Evolutionary conservation across 1,284 basidiomycete species (phyloP), one percentile per base, ranked within the genome.

Genomic region (Trichosporon sp.): DNA sequence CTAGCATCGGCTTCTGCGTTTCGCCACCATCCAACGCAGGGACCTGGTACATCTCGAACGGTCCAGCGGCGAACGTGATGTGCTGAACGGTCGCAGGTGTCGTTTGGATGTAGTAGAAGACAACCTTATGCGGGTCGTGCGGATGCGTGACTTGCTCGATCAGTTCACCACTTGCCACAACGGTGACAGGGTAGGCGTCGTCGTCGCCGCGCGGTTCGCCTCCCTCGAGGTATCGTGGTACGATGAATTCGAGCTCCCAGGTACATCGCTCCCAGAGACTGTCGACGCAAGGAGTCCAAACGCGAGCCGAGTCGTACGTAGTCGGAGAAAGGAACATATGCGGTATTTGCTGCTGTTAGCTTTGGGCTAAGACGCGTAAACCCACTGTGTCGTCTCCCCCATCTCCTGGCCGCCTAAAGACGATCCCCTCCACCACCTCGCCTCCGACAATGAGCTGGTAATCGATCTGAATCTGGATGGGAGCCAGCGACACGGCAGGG

Each of bases 201-300:
- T 76, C 75, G 62, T 87, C 86, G 21, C 80, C 83, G 38, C 83
- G 77, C 63, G 87, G 85, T 13, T 79, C 75, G 27, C 85, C 86
- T n/a, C 85, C 91, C 76, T 93, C 91, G 11, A 96, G 85, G 75
- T 89, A 91, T 70, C 91, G 89, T 56, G 95, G 95, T 23, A 98
- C 95, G 67, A 98, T 89, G 79, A 98, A 92, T 80, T 98, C 93
- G 66, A 99, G 91, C 79, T 99, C 97, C 97, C 97, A 99, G 2
- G 96, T 97, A 77, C 93, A 98, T 77, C 93, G 90, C 82, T 98
- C 96, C 92, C 94, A 98, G 13, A 96, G 83, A 78, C 89, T 93
- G 82, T 99, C 97, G 13, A 98, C 84, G 76, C 97, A 99, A 3
- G 97, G 97, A 11, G 98, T 91, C 97, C 97, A 99, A 76, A 93